Evolutionary conservation across 2,329 filamentous ascomycete species (phyloP).

Genomic region (Geosmithia putterillii): DNA sequence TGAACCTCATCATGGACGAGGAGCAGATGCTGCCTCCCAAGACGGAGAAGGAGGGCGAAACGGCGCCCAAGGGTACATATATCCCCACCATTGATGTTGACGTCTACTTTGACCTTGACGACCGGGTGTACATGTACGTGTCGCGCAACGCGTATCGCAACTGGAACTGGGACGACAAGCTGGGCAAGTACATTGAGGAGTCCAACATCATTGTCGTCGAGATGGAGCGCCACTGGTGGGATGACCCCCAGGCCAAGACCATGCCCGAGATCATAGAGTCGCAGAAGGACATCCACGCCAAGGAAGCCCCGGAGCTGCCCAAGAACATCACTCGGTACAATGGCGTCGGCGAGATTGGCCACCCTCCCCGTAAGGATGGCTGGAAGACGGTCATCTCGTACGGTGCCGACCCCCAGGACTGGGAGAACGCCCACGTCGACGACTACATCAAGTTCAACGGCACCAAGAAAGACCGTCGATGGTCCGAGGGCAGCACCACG

Average conservation of each 20-base stretch:
- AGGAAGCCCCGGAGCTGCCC: constrained; percentile 12
- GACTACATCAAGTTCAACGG: constrained; percentile 19
- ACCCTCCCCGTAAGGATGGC: constrained; percentile 19
- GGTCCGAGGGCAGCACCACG: constrained; percentile 21
- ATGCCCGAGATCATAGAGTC: constrained; percentile 19
- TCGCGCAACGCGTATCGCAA: constrained; percentile 22
- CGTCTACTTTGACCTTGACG: constrained; percentile 30
- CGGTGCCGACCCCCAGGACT: constrained; percentile 18
- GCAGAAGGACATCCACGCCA: constrained; percentile 14
- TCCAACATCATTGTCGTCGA: constrained; percentile 23
- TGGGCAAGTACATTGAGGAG: constrained; percentile 22
- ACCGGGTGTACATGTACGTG: constrained; percentile 19
- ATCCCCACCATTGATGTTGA: constrained; percentile 31
- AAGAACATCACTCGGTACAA: constrained; percentile 19
- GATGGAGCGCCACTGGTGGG: constrained; percentile 20
- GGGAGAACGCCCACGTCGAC: constrained; percentile 21
- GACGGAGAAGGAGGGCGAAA: constrained; percentile 11
- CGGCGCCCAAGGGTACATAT: constrained; percentile 19
- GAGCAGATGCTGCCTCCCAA: constrained; percentile 19
- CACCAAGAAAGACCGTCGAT: constrained; percentile 20
- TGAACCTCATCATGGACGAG: constrained; percentile 23
- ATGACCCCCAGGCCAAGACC: constrained; percentile 16
- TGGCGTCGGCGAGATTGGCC: constrained; percentile 18
- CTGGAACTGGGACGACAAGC: constrained; percentile 19
- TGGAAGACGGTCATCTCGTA: constrained; percentile 23